A percentile compares a stretch with the other conserved stretches of the same genome.
Conservation (phyloP, 805 yeast species). For the Cyberlindnera mrakii region DNA sequence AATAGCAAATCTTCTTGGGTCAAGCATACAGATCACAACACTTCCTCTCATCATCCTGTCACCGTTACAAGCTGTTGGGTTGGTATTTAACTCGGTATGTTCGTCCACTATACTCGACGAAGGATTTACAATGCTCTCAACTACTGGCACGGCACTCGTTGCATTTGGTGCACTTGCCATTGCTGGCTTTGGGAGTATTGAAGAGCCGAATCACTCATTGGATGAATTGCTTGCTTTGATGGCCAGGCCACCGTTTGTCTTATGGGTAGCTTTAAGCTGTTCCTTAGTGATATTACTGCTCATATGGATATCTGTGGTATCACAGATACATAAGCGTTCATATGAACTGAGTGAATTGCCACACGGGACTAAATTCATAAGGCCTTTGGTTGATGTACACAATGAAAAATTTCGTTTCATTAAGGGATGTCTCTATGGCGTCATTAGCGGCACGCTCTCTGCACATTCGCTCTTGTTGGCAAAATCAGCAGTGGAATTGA, state of each 20-base stretch:
- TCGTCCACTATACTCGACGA: slow-evolving; percentile 66
- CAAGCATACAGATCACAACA: slow-evolving; percentile 77
- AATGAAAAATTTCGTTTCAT: slow-evolving; percentile 22
- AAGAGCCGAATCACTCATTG: slow-evolving; percentile 47
- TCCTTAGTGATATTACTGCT: slow-evolving; percentile 24
- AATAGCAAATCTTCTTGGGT: slow-evolving; percentile 70
- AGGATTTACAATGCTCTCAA: slow-evolving; percentile 50
- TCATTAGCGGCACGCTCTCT: slow-evolving; percentile 68
- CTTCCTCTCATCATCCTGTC: slow-evolving; percentile 74
- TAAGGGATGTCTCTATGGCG: slow-evolving; percentile 61
- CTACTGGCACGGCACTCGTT: slow-evolving; percentile 61
- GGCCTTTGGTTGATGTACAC: slow-evolving; percentile 2
- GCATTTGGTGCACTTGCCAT: slow-evolving; percentile 71
- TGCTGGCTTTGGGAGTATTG: slow-evolving; percentile 62
- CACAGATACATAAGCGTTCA: slow-evolving; percentile 3
- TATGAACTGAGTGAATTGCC: not conserved
- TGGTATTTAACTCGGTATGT: slow-evolving; percentile 79
- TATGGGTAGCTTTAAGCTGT: slow-evolving; percentile 47
- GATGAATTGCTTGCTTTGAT: slow-evolving; percentile 40
- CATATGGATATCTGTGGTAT: slow-evolving; percentile 23
- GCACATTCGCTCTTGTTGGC: slow-evolving; percentile 85
- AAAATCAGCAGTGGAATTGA: slow-evolving; percentile 72
- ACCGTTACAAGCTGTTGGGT: slow-evolving; percentile 80
- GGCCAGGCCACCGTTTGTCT: slow-evolving; percentile 40
- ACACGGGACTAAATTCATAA: not conserved